Evolutionary conservation across 2,329 filamentous ascomycete species (phyloP).

Genomic region (Ophiostoma piceae): DNA sequence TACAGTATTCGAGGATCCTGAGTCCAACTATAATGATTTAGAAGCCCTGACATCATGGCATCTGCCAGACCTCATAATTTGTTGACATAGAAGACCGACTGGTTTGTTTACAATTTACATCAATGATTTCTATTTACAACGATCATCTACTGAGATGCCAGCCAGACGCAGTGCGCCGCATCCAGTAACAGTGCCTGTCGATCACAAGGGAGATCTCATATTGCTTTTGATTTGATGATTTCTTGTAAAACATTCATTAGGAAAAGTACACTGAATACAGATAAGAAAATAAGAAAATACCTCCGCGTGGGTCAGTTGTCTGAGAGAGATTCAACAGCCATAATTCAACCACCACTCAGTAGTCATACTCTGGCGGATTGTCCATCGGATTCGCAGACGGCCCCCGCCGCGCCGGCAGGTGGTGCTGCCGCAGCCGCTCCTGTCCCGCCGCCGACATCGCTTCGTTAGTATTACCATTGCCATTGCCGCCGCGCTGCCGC

Average conservation of each 20-base stretch:
- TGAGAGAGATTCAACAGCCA: not conserved
- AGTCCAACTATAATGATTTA: too few species aligned
- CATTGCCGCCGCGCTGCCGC: not conserved
- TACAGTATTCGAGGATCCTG: too few species aligned
- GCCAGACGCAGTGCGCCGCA: not conserved
- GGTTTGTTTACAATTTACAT: not conserved
- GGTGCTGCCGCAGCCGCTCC: not conserved
- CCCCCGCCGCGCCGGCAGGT: not conserved
- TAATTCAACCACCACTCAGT: not conserved
- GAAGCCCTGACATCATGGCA: too few species aligned
- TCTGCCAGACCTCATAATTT: too few species aligned
- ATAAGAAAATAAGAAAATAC: not conserved
- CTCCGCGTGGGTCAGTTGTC: not conserved
- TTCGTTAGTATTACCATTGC: too few species aligned
- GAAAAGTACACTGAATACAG: too few species aligned
- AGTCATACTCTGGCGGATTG: constrained; percentile 3
- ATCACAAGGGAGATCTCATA: constrained; percentile 2
- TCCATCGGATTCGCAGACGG: not conserved
- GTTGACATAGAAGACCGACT: too few species aligned
- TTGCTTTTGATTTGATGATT: not conserved
- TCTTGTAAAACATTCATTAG: not conserved
- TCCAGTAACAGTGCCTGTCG: not conserved
- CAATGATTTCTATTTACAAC: not conserved
- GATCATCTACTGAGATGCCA: not conserved
- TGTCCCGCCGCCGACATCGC: not conserved